These are phyloP conservation scores for Ogataea degrootiae DNA, from an alignment of 805 yeast genomes.

Conservation along the genomic window DNA sequence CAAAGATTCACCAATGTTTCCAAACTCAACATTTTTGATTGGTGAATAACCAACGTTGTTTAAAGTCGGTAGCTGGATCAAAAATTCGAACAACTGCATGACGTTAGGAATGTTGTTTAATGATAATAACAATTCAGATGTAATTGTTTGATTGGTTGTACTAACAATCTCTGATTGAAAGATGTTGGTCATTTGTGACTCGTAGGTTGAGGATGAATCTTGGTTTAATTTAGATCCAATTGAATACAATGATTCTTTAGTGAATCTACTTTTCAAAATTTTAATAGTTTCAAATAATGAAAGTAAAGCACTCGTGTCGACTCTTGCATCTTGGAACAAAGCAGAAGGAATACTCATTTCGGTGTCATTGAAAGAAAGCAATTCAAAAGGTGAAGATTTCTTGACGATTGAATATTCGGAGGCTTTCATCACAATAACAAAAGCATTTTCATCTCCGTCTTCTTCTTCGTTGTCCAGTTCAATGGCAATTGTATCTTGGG, in stretches of 20 bases:
- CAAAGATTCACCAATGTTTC: slow-evolving; percentile 20
- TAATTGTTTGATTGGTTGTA: slow-evolving; percentile 35
- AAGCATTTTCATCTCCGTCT: slow-evolving; percentile 19
- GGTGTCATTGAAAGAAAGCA: slow-evolving; percentile 23
- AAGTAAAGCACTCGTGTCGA: slow-evolving; percentile 5
- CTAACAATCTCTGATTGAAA: slow-evolving; percentile 39
- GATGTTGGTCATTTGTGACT: slow-evolving; percentile 32
- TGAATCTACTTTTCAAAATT: slow-evolving; percentile 36
- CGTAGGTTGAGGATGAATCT: slow-evolving; percentile 27
- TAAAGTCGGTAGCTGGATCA: slow-evolving; percentile 28
- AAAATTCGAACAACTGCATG: slow-evolving; percentile 32
- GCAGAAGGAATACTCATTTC: slow-evolving; percentile 3
- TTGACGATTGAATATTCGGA: slow-evolving; percentile 32
- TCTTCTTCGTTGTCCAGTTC: slow-evolving; percentile 32
- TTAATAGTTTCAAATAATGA: slow-evolving; percentile 26
- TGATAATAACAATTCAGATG: slow-evolving; percentile 35
- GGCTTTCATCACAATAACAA: slow-evolving; percentile 32
- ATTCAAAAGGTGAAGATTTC: slow-evolving; percentile 30
- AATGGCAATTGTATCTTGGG: slow-evolving; percentile 56
- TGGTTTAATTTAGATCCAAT: slow-evolving; percentile 34
- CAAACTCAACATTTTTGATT: slow-evolving; percentile 17
- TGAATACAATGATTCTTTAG: slow-evolving; percentile 31
- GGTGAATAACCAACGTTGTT: slow-evolving; percentile 15
- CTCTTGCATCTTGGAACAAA: slow-evolving; percentile 5
- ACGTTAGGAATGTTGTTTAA: slow-evolving; percentile 35